Conservation (phyloP, 768 basidiomycete genomes). For the Steccherinum ochraceum region DNA sequence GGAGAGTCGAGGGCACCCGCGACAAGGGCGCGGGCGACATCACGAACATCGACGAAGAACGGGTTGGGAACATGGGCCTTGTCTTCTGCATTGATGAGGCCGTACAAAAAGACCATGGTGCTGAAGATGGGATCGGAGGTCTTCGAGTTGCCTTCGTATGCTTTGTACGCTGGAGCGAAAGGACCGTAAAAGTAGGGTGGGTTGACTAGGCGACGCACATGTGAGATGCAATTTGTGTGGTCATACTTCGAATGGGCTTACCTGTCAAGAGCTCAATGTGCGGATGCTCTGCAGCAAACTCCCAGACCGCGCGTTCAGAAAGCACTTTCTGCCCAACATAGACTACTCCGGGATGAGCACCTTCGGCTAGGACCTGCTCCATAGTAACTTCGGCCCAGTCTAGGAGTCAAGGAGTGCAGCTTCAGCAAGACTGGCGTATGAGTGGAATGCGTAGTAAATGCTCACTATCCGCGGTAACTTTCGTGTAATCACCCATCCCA, state of each 20-base stretch:
- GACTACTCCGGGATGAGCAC: background rate
- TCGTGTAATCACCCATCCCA: background rate
- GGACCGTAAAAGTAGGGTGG: conserved; percentile 34
- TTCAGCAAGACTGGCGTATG: background rate
- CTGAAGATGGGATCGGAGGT: conserved; percentile 8
- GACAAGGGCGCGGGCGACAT: conserved; percentile 24
- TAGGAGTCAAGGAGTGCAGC: background rate
- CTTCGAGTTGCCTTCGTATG: background rate
- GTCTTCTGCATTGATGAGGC: conserved; percentile 2
- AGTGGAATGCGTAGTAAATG: background rate
- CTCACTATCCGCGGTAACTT: background rate
- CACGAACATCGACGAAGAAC: conserved; percentile 22
- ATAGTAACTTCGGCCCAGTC: background rate
- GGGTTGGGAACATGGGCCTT: background rate
- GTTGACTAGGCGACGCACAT: conserved; percentile 14
- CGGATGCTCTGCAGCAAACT: conserved; percentile 30
- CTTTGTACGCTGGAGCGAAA: conserved; percentile 17
- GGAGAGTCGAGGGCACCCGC: conserved; percentile 10
- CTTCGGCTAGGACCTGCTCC: background rate
- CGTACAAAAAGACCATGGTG: conserved; percentile 9
- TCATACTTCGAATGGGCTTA: conserved; percentile 15
- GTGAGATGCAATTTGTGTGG: too few species aligned
- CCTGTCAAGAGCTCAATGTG: conserved; percentile 32
- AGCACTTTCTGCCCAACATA: conserved; percentile 14
- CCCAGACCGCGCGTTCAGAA: conserved; percentile 34